Base-by-base conservation (phyloP, 2,329 filamentous ascomycete species). In the Talaromyces amestolkiae region DNA sequence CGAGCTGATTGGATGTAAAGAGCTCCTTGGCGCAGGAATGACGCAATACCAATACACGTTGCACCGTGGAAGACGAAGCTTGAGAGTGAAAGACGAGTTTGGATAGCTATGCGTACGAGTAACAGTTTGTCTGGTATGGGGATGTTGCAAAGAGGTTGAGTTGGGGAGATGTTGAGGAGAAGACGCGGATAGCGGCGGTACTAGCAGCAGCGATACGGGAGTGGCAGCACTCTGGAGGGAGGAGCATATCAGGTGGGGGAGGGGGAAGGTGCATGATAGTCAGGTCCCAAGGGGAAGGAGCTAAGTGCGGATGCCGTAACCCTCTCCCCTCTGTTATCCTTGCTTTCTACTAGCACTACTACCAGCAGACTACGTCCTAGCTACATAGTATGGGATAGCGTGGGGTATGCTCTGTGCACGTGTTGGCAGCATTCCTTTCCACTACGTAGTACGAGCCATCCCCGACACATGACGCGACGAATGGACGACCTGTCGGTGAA, bases 251-350 rank as follows among this genome's bases (percentile, higher is more conserved):
- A 47, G 60, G 58, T 49, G 58, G 43, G 62, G 56, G 62, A 43
- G 54, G 62, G 62, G 62, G 62, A 64, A 64, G 62, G 54, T 58
- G 62, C 33, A 51, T 58, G 51, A 53, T 53, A 49, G 60, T 41
- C 60, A 63, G 60, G 60, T 63, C 60, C 60, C 53, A 31, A 56
- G 53, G 53, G 51, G 53, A 56, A 56, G 53, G 33, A 56, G 53
- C 53, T 56, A 37, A 56, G 53, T 33, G 33, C 53, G 53, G 53
- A 43, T 51, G 47, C 47, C 47, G 47, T 51, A 51, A 51, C 47
- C 22, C 47, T 51, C 47, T 13, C 35, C 13, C 35, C 22, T 49
- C 47, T 27, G 10, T 27, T 24, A 11, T 49, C 47, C 47, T 51
- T 56, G 33, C 53, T 56, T n/a, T 56, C 27, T 10, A 7, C 51